Conservation (phyloP, 2,329 filamentous ascomycete species). For the Pestalotiopsis fici region DNA sequence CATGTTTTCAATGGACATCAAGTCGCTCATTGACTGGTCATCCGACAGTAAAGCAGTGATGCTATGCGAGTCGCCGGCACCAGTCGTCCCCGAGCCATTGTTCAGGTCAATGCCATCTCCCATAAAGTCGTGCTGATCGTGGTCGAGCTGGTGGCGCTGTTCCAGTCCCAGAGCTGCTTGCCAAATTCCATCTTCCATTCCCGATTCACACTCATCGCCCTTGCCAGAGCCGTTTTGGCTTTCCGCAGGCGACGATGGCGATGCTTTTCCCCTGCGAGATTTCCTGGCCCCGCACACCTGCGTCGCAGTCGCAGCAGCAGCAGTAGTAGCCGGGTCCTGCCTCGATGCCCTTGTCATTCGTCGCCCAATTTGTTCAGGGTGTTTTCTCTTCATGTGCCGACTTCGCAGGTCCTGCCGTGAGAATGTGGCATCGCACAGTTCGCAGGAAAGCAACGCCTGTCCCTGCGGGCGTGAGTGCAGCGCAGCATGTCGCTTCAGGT, state of each 20-base stretch:
- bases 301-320: background rate
- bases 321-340: background rate
- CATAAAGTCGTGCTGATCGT: background rate
- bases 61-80: background rate
- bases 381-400: conserved; percentile 7
- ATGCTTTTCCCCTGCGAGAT: background rate
- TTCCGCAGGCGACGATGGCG: conserved; percentile 1
- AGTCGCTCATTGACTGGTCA: background rate
- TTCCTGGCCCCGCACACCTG: background rate
- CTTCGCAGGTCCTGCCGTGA: background rate
- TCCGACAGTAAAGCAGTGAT: background rate
- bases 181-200: background rate
- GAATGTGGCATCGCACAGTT: background rate
- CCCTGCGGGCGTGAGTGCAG: background rate
- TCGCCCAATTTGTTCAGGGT: background rate
- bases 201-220: background rate
- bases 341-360: background rate
- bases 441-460: background rate
- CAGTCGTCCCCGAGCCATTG: background rate
- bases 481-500: conserved; percentile 7
- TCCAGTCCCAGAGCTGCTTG: background rate
- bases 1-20: background rate
- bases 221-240: background rate
- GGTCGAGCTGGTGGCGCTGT: background rate
- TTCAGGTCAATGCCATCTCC: background rate